These are phyloP conservation scores for Suzukiozyma palmioleophila DNA, from an alignment of 1,139 yeast genomes.

Conservation along the genomic window DNA sequence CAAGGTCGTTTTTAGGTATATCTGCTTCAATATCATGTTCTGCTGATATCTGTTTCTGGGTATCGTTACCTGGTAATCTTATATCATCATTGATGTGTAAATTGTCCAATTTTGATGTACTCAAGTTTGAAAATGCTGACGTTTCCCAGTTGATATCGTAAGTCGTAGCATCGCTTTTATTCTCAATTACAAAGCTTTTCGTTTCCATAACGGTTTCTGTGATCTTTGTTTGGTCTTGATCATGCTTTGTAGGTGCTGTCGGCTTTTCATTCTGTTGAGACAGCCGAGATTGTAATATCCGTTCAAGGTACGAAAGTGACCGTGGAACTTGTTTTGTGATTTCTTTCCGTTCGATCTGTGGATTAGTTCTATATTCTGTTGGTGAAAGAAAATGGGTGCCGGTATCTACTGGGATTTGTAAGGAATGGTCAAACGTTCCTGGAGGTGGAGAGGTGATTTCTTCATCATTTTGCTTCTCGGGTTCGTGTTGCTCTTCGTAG, in stretches of 20 bases:
- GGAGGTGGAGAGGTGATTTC: background rate
- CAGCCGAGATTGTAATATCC: constrained; percentile 18
- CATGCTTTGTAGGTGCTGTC: background rate
- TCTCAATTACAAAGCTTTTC: constrained; percentile 21
- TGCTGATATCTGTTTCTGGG: too few relatives aligned
- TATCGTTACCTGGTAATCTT: too few relatives aligned
- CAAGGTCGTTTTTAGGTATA: too few relatives aligned
- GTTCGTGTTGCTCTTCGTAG: background rate
- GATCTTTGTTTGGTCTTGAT: too few relatives aligned
- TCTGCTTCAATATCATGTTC: too few relatives aligned
- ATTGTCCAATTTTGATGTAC: too few relatives aligned
- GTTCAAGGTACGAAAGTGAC: constrained; percentile 27
- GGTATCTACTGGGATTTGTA: constrained; percentile 18
- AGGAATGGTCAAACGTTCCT: constrained; percentile 20
- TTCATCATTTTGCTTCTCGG: background rate
- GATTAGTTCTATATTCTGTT: background rate
- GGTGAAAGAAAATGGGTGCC: constrained; percentile 11
- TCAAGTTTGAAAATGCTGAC: background rate
- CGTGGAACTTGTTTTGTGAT: constrained; percentile 3
- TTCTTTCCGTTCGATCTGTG: background rate
- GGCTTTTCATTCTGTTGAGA: background rate
- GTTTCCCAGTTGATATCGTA: constrained; percentile 1
- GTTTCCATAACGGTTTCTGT: too few relatives aligned
- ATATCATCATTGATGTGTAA: too few relatives aligned
- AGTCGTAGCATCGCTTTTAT: constrained; percentile 9